Conservation (phyloP, 257 asterid species). For the Buddleja alternifolia region DNA sequence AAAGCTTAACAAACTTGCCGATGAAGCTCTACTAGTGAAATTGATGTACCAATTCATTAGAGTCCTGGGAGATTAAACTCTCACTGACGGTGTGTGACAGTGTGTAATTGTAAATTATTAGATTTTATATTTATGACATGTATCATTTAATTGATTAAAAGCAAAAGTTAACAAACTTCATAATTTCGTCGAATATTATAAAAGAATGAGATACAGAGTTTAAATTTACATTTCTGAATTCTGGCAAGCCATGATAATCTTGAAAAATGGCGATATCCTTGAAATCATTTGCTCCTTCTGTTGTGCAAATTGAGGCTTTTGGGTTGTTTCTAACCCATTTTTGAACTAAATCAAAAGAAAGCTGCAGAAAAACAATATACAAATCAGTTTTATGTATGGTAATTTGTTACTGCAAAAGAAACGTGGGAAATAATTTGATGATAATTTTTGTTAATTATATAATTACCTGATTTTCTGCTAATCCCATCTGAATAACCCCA, state of each 20-base stretch:
- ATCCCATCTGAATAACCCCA: conserved; percentile 77
- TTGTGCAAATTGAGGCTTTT: conserved; percentile 65
- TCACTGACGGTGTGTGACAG: no score
- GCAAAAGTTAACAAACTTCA: no score
- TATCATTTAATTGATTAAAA: no score
- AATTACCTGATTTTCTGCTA: conserved; percentile 69
- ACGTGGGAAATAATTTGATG: neutral
- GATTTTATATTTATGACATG: no score
- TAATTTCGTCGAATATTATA: no score
- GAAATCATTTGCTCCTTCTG: conserved; percentile 53
- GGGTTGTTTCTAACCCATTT: conserved; percentile 65
- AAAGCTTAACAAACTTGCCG: no score
- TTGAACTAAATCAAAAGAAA: conserved; percentile 58
- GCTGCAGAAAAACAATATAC: conserved; percentile 37
- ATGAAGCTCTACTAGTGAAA: no score
- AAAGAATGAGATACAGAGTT: no score
- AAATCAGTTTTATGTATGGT: neutral
- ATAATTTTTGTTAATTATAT: neutral
- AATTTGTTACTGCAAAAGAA: no score
- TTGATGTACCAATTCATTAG: no score
- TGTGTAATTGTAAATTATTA: no score
- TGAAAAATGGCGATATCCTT: conserved; percentile 67
- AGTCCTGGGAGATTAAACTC: no score
- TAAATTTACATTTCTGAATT: conserved; percentile 64
- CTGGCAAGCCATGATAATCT: conserved; percentile 78